Conservation (phyloP, 495 filamentous ascomycete species). For the Bacidia gigantensis region DNA sequence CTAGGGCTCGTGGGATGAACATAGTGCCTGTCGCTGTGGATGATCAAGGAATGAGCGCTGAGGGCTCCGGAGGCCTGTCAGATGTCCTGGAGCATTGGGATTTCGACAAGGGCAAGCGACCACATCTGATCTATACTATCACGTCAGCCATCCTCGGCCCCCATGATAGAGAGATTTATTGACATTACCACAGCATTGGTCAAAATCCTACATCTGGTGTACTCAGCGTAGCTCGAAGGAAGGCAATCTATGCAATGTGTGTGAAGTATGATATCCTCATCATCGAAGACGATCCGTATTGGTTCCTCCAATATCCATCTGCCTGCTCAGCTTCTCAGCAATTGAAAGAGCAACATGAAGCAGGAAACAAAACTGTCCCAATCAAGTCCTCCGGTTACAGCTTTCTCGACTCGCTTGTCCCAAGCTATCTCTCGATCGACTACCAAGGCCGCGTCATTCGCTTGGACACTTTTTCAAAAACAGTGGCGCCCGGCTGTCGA, state of each 20-base stretch:
- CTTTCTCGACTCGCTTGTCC: constrained; percentile 75
- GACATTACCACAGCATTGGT: constrained; percentile 37
- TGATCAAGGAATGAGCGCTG: constrained; percentile 54
- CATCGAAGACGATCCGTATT: constrained; percentile 91
- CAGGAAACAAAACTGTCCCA: too few species aligned
- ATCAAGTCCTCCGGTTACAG: constrained; percentile 49
- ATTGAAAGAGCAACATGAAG: too few species aligned
- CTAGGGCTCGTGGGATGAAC: constrained; percentile 54
- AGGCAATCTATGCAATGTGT: constrained; percentile 68
- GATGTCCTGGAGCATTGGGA: constrained; percentile 80
- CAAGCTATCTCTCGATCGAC: constrained; percentile 64
- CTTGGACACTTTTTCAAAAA: constrained; percentile 73
- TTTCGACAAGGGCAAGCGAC: constrained; percentile 50
- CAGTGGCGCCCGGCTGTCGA: constrained; percentile 62
- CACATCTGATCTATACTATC: constrained; percentile 81
- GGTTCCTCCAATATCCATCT: constrained; percentile 82
- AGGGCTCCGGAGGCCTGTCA: constrained; percentile 55
- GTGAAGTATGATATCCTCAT: constrained; percentile 81
- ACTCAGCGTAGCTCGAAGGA: constrained; percentile 53
- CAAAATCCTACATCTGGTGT: constrained; percentile 82
- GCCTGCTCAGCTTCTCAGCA: too few species aligned
- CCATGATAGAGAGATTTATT: background rate
- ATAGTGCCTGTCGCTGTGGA: constrained; percentile 63
- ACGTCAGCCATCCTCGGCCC: constrained; percentile 43
- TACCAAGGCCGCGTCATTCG: constrained; percentile 76